These are phyloP conservation scores for Lobosporangium transversale DNA, from an alignment of 192 early-diverging fungal genomes.

Conservation along the genomic window DNA sequence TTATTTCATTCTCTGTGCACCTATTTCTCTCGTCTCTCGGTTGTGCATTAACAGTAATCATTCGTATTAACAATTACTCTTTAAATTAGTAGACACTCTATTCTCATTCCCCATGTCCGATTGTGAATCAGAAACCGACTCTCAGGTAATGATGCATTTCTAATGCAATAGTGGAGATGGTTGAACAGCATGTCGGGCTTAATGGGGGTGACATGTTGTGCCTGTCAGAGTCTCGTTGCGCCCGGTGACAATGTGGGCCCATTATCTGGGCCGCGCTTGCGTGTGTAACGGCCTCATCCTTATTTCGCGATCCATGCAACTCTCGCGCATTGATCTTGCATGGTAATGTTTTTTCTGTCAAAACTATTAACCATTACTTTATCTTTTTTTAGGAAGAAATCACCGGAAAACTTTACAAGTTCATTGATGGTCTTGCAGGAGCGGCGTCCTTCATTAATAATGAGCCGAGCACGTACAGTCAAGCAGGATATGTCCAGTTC, in stretches of 20 bases:
- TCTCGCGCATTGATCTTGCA: not conserved
- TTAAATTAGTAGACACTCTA: too few relatives aligned
- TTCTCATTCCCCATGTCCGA: not conserved
- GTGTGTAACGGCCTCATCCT: not conserved
- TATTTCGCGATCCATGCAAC: conserved; percentile 1
- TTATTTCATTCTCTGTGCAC: too few relatives aligned
- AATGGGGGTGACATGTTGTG: conserved; percentile 6
- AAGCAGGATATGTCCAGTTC: not conserved
- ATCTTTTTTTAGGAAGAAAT: not conserved
- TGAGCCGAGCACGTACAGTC: not conserved
- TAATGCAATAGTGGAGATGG: not conserved
- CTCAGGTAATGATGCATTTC: conserved; percentile 4
- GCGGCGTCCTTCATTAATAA: not conserved
- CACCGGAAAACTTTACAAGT: not conserved
- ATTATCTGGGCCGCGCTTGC: conserved; percentile 2
- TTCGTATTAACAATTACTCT: too few relatives aligned
- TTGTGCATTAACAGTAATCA: too few relatives aligned
- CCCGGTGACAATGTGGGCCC: conserved; percentile 2
- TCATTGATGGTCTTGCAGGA: not conserved
- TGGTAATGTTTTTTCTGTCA: not conserved
- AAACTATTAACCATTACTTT: conserved; percentile 5
- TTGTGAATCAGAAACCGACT: not conserved
- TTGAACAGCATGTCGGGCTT: conserved; percentile 6
- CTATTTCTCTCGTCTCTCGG: too few relatives aligned
- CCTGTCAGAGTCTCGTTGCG: not conserved